Conservation (phyloP, 495 filamentous ascomycete genomes). For the Cryomyces minteri region DNA sequence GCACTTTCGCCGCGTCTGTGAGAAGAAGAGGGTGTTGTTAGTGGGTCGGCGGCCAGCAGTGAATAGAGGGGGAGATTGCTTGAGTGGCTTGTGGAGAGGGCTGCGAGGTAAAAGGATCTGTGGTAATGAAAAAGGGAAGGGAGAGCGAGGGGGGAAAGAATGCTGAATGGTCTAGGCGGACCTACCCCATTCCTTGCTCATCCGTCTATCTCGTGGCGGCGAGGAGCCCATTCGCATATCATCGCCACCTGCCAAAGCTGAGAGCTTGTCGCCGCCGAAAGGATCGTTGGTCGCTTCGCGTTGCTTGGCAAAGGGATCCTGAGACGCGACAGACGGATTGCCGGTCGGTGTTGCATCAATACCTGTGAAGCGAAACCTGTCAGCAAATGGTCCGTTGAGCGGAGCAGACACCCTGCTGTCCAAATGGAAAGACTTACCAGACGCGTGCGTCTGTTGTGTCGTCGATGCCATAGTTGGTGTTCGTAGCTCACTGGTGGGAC, state of each 20-base stretch:
- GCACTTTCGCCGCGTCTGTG: conserved; percentile 35
- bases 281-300: conserved; percentile 8
- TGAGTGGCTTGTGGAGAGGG: no score
- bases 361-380: conserved; percentile 11
- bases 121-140: conserved; percentile 13
- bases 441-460: no score
- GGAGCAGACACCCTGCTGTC: no score
- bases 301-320: conserved; percentile 10
- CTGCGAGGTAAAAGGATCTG: no score
- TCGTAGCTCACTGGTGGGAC: no score
- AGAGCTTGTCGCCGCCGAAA: conserved; percentile 5
- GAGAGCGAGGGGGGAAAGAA: neutral
- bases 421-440: no score
- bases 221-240: neutral
- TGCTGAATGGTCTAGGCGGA: neutral
- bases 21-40: conserved; percentile 9
- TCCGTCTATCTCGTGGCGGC: conserved; percentile 5
- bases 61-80: neutral
- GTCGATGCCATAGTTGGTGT: no score
- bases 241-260: neutral
- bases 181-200: conserved; percentile 19
- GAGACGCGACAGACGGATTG: neutral
- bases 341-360: conserved; percentile 7
- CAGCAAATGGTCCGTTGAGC: no score
- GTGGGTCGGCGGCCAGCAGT: neutral